Base-by-base conservation (phyloP, 371 early-diverging fungal genomes). In the Lichtheimia corymbifera region DNA sequence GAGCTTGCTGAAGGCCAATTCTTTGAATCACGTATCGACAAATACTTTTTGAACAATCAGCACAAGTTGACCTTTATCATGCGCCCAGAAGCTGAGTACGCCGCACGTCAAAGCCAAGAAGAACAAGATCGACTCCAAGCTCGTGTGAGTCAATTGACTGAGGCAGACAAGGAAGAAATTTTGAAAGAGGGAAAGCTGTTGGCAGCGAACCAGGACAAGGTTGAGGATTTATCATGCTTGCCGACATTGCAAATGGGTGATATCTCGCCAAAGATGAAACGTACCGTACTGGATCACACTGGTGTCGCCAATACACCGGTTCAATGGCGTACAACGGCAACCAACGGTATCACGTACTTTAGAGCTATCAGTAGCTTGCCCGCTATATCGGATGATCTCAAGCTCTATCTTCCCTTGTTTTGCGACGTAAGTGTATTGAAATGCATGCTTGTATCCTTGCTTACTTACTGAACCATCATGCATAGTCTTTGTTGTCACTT, bases 321-420 rank as follows among this genome's bases (percentile, higher is more conserved):
- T 17, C 92, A 93, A 55, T 89, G 88, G 88, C 81, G 94, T 57
- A 79, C 86, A 2, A 89, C 96, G 0, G 66, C 88, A 5, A 96
- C 98, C 18, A 97, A 97, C 64, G 97, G 95, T 15, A 87, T 97
- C 51, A 91, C 94, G n/a, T 97, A 97, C 67, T 80, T 95, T 43
- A 77, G 86, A 49, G 82, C 88, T 0, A 85, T 88, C 64, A 89
- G 89, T 65, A 73, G 78, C 49, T 68, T 91, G 5, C 74, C 81
- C 4, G 83, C 83, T 27, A 64, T 94, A 49, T 72, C 89, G 20
- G 74, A 82, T 5, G 85, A 91, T 22, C 81, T 91, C 53, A 79
- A 87, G 68, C 73, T 88, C 44, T 93, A 88, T 63, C 65, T 94
- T 27, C 93, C 93, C 4, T 72, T 95, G 60, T 95, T 92, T 68